phyloP scores from a whole-genome alignment of 805 yeast species.

The Suhomyces emberorum region DNA sequence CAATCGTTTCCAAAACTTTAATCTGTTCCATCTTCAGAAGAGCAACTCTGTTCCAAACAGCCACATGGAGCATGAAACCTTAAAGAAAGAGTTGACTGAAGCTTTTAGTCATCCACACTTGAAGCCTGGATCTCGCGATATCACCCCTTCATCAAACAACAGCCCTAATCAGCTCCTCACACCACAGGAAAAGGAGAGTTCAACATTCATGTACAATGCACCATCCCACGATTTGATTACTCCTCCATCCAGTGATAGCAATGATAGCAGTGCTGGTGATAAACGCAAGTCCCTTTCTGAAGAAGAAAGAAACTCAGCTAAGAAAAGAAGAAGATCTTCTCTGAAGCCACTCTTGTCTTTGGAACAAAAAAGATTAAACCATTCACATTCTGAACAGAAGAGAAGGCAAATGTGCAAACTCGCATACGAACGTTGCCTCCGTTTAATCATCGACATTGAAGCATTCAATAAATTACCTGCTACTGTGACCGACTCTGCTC shows the following conservation, averaged over 20 bases:
- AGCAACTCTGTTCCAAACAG: slow-evolving; percentile 4
- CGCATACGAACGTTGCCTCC: slow-evolving; percentile 43
- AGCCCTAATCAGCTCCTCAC: slow-evolving; percentile 27
- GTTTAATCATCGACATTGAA: slow-evolving; percentile 38
- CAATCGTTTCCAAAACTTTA: slow-evolving; percentile 3
- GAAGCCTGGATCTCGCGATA: slow-evolving; percentile 9
- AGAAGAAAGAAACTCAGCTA: slow-evolving; percentile 4
- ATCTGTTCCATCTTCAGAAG: slow-evolving; percentile 16
- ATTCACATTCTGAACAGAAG: slow-evolving; percentile 41
- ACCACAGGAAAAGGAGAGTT: slow-evolving; percentile 28
- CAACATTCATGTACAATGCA: slow-evolving; percentile 2
- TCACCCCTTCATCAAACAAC: slow-evolving; percentile 8
- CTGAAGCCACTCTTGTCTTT: slow-evolving; percentile 35
- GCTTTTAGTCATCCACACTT: slow-evolving; percentile 31
- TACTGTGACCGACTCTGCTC: slow-evolving; percentile 9
- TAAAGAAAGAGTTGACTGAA: slow-evolving; percentile 28
- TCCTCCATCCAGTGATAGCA: slow-evolving; percentile 6
- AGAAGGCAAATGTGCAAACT: slow-evolving; percentile 42
- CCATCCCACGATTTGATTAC: slow-evolving; percentile 2
- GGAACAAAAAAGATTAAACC: slow-evolving; percentile 42
- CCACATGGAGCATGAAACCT: slow-evolving; percentile 11
- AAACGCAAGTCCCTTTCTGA: slow-evolving; percentile 4
- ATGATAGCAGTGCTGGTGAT: slow-evolving; percentile 1
- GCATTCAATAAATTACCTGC: slow-evolving; percentile 24
- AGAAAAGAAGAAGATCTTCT: slow-evolving; percentile 26